phyloP scores from a whole-genome alignment of 805 yeast genomes.

The Saccharomycopsis oosterbeekiorum region DNA sequence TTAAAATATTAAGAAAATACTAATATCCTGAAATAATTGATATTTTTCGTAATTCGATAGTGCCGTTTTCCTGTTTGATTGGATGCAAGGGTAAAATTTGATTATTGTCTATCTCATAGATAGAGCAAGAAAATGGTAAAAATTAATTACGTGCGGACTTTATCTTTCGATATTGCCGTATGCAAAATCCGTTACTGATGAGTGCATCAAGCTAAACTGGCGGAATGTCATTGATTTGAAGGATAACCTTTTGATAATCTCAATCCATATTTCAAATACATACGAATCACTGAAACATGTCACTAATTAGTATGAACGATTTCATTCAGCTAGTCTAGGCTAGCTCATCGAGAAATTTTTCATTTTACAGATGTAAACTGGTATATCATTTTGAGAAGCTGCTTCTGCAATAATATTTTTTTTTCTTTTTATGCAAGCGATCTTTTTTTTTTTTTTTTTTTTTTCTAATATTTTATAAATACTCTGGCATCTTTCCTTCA shows the following conservation, averaged over 20 bases:
- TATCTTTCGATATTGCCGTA: neutral
- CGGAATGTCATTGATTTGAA: neutral
- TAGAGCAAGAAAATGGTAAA: neutral
- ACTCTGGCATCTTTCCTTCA: constrained; percentile 2
- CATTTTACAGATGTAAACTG: neutral
- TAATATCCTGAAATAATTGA: too few relatives aligned
- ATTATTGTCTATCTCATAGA: neutral
- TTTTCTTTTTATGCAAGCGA: neutral
- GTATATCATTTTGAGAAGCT: neutral
- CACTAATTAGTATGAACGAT: too few relatives aligned
- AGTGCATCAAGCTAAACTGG: neutral
- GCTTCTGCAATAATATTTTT: neutral
- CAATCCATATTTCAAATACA: neutral
- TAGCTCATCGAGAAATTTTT: neutral
- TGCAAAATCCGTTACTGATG: neutral
- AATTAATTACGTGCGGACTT: neutral
- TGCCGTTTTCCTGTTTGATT: neutral
- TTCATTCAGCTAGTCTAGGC: too few relatives aligned
- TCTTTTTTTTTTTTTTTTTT: neutral
- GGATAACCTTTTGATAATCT: too few relatives aligned
- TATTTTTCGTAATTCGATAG: neutral
- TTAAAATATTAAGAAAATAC: too few relatives aligned
- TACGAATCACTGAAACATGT: neutral
- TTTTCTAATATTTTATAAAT: neutral
- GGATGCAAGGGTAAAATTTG: neutral